Evolutionary conservation across 164 flowering plant genomes (phyloP).

Genomic region (Amborella trichopoda): DNA sequence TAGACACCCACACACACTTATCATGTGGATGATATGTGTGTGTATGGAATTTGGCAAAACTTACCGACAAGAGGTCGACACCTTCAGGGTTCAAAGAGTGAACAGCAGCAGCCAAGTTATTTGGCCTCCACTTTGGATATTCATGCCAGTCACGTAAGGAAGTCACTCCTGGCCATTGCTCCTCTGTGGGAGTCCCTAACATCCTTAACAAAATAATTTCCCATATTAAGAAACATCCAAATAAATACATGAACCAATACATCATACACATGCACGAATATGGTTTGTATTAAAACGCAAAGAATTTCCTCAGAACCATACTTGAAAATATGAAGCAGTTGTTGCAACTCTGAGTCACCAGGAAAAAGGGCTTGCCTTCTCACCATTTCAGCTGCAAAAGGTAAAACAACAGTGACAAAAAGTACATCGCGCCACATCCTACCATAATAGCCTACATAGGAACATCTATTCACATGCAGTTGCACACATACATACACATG

Average conservation of each 20-base stretch:
- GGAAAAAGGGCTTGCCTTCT: constrained; percentile 89
- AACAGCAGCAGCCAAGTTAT: constrained; percentile 65
- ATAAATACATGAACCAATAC: background rate
- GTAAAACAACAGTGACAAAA: background rate
- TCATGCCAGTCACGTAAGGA: constrained; percentile 88
- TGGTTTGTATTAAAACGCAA: background rate
- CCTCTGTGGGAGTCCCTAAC: constrained; percentile 88
- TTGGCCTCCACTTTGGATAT: constrained; percentile 92
- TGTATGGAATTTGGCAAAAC: no score
- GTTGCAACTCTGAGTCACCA: constrained; percentile 98
- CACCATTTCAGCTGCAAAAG: constrained; percentile 76
- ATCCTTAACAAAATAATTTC: constrained; percentile 26
- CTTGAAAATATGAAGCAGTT: constrained; percentile 93
- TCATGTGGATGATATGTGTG: no score
- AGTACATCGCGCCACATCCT: background rate
- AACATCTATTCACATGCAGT: no score
- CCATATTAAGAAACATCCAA: background rate
- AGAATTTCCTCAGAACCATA: constrained; percentile 7
- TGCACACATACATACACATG: no score
- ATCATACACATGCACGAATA: background rate
- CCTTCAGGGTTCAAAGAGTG: constrained; percentile 76
- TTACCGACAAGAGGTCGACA: constrained; percentile 77
- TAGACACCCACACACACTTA: no score
- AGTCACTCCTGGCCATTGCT: constrained; percentile 92
- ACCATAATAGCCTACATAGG: no score